phyloP scores from a whole-genome alignment of 768 basidiomycete species.

The Pholiota molesta region DNA sequence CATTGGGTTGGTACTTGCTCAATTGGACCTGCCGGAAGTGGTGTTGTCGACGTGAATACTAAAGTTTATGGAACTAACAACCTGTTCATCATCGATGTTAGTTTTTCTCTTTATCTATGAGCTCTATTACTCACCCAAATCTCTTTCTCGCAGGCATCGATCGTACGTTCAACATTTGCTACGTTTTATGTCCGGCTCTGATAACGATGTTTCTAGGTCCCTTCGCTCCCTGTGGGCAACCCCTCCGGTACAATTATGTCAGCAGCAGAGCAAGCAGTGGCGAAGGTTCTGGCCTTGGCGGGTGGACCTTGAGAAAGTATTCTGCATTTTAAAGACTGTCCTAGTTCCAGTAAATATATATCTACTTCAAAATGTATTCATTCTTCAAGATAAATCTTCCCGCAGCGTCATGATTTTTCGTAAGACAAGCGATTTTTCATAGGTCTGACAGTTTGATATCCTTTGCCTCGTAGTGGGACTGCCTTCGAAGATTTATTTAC shows the following conservation, averaged over 20 bases:
- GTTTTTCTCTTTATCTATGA: conserved; percentile 17
- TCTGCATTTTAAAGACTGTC: background rate
- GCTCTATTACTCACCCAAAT: background rate
- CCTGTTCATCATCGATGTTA: conserved; percentile 58
- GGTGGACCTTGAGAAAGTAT: conserved; percentile 42
- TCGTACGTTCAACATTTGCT: conserved; percentile 28
- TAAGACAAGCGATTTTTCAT: no score
- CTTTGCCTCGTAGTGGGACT: no score
- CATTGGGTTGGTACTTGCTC: conserved; percentile 64
- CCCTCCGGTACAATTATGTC: conserved; percentile 61
- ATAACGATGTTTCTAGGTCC: conserved; percentile 34
- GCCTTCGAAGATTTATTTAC: background rate
- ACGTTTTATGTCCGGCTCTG: background rate
- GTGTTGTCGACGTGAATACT: conserved; percentile 59
- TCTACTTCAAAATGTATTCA: no score
- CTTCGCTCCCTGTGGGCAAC: conserved; percentile 59
- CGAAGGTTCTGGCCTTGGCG: conserved; percentile 55
- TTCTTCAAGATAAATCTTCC: no score
- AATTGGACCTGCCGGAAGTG: conserved; percentile 35
- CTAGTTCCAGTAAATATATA: background rate
- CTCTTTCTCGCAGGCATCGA: conserved; percentile 30
- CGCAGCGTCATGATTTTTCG: no score
- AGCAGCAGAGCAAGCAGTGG: conserved; percentile 57
- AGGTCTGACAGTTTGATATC: no score
- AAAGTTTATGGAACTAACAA: conserved; percentile 55